Evolutionary conservation across 169 alveolate genomes (phyloP), one percentile per base, ranked within the genome.

Genomic region (Eimeria necatrix): DNA sequence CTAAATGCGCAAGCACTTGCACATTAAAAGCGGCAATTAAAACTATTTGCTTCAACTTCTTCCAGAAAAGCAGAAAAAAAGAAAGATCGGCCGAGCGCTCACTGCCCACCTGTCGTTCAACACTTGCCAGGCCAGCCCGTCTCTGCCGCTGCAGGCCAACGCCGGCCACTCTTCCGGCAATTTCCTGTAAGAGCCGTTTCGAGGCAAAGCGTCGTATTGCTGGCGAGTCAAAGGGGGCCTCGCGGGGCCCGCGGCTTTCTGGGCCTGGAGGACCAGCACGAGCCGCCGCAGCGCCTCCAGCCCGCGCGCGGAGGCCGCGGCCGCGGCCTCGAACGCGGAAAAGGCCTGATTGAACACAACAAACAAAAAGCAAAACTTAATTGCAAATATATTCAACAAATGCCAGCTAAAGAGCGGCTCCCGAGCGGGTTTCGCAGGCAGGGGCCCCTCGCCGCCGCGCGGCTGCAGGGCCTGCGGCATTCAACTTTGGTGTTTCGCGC

Each of bases 161-260:
- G 41, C 32, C 10, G 83, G 87, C 81, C 95, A 74, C 14, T 91
- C 95, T 0, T 83, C 81, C 10, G 95, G 95, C 26, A 91, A 52
- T 16, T 83, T 73, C 64, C 95, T 76, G 24, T 91, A 91, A 7
- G 95, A 91, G 53, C 95, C 95, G 53, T 56, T 18, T 26, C 88
- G 22, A 2, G 84, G 90, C 90, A 83, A 60, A 51, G 53, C n/a
- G 18, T 91, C 91, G 68, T 26, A 78, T 56, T 61, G 64, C 52
- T 91, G 95, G 51, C 90, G 78, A 8, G 90, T 74, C 64, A 91
- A 51, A 10, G 78, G 22, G 71, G 64, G 14, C 5, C 70, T 81
- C 24, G 80, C 26, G 22, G 53, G 80, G 46, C 76, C 16, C 14
- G 71, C 91, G 8, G 60, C 53, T 53, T 76, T 53, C 83, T n/a